Base-by-base conservation (phyloP, 2,329 filamentous ascomycete genomes). In the Trichoderma polysporum region DNA sequence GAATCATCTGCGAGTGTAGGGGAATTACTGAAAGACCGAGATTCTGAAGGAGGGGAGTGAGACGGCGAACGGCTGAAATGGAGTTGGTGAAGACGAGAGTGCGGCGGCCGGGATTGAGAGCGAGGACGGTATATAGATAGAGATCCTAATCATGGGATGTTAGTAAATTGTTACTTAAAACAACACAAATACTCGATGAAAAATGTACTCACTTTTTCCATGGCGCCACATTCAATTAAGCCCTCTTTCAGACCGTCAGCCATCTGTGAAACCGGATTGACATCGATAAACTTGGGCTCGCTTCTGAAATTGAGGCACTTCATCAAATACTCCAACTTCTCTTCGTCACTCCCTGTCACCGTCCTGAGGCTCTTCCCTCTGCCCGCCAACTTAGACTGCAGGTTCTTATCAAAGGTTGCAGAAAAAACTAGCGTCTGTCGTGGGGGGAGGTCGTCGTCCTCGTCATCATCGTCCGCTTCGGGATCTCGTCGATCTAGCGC, bases 371-470 rank as follows among this genome's bases (percentile, higher is more conserved):
- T 69, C 66, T 86, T 88, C 22, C 86, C 84, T 76, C 93, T 96
- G 29, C 92, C 91, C 1, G 91, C 88, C 13, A 99, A 85, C 77
- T 97, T 98, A 72, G 94, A 92, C 76, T 98, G 94, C 33, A 99
- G 81, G 0, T 90, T 90, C 74, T 94, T 94, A 76, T 97, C 91
- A 77, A 99, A 97, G 0, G 95, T 99, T 0, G 95, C 95, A 0
- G 95, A 98, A 78, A 99, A 99, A 22, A 99, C 93, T 0, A 99
- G 85, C 0, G 94, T 98, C 76, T 99, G 95, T 47, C 94, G 83
- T 17, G 85, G 74, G 49, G 82, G 75, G 12, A 77, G 71, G 7
- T 78, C 73, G 0, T 81, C 78, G 10, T 84, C 82, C 2, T 80
- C 80, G 1, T 83, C 83, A 6, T 83, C 79, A 0, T 80, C 79